A percentile compares a stretch with the other conserved stretches of the same genome.
These are phyloP conservation scores for Kodamaea neixiangensis DNA, from an alignment of 805 yeast species.

Conservation along the genomic window DNA sequence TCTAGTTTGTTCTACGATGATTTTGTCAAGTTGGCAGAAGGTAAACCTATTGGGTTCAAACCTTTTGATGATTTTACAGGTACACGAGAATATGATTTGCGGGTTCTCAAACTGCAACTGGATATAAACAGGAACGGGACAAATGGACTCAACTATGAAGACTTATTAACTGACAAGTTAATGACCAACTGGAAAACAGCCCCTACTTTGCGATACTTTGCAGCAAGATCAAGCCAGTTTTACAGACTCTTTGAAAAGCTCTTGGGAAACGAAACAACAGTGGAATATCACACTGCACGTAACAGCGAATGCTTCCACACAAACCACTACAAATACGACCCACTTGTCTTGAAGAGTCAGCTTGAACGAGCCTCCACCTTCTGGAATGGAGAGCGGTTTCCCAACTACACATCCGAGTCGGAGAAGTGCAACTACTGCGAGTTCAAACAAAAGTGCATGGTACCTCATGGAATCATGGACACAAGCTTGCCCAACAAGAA, in stretches of 20 bases:
- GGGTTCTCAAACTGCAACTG: not conserved
- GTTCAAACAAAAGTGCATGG: constrained; percentile 33
- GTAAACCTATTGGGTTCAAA: constrained; percentile 43
- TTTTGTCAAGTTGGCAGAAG: constrained; percentile 46
- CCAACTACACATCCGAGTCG: constrained; percentile 43
- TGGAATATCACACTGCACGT: constrained; percentile 50
- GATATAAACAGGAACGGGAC: too few relatives aligned
- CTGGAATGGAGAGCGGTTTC: constrained; percentile 62
- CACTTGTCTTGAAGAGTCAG: constrained; percentile 25
- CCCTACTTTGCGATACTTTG: constrained; percentile 56
- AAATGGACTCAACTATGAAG: constrained; percentile 7
- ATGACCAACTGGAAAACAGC: constrained; percentile 50
- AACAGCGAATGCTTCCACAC: constrained; percentile 41
- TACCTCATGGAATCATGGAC: constrained; percentile 10
- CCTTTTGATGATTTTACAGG: constrained; percentile 36
- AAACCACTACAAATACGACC: constrained; percentile 39
- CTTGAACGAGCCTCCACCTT: constrained; percentile 41
- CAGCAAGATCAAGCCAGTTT: constrained; percentile 55
- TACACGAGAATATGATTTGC: constrained; percentile 11
- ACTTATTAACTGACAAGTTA: constrained; percentile 10
- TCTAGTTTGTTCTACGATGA: constrained; percentile 41
- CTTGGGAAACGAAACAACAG: constrained; percentile 43
- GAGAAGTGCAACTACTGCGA: constrained; percentile 57
- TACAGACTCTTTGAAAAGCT: constrained; percentile 36
- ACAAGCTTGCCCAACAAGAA: not conserved